A percentile compares a stretch with the other conserved stretches of the same genome.
phyloP scores from a whole-genome alignment of 352 stramenopile species.

The Poterioochromonas sp. region DNA sequence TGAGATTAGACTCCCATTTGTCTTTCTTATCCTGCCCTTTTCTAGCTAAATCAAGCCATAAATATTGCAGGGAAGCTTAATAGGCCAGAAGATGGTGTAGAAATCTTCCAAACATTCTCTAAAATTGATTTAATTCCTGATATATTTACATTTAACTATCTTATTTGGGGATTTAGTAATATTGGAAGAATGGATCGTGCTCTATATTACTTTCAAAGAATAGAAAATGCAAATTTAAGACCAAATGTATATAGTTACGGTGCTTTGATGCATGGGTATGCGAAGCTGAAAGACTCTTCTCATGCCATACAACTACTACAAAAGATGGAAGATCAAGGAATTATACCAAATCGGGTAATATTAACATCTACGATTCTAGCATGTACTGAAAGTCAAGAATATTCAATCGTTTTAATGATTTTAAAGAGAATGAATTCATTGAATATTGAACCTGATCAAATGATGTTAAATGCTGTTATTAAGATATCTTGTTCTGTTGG shows the following conservation, averaged over 20 bases:
- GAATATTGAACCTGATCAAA: not conserved
- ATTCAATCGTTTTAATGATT: not conserved
- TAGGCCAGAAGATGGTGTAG: not conserved
- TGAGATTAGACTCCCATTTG: too few relatives aligned
- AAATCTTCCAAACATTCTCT: not conserved
- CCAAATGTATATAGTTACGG: not conserved
- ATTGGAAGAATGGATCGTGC: not conserved
- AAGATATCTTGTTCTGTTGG: not conserved
- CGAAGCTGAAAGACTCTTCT: not conserved
- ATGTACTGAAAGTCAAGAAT: not conserved
- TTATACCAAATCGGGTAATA: not conserved
- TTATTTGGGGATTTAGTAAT: not conserved
- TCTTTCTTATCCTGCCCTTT: too few relatives aligned
- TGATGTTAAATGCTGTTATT: not conserved
- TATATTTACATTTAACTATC: not conserved
- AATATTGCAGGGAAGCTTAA: not conserved
- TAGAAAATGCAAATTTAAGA: not conserved
- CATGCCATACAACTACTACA: not conserved
- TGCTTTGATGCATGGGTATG: not conserved
- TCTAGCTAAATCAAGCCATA: slow-evolving; percentile 1
- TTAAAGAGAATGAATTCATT: not conserved
- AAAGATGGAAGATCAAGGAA: not conserved
- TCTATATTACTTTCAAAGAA: not conserved
- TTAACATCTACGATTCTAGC: not conserved
- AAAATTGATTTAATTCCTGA: not conserved